phyloP scores from a whole-genome alignment of 108 stramenopile species.

The Fistulifera pelliculosa region DNA sequence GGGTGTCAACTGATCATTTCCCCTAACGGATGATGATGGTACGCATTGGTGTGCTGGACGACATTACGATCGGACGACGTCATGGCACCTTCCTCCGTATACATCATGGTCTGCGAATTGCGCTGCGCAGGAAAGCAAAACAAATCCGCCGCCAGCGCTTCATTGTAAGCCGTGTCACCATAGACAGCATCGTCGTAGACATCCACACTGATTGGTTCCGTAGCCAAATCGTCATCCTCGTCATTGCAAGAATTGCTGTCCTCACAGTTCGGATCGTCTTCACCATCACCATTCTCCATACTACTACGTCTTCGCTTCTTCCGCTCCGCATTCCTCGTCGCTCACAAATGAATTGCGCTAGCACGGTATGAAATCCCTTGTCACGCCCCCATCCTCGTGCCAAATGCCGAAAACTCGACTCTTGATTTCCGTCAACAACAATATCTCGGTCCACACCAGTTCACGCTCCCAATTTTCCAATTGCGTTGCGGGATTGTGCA shows the following conservation, averaged over 20 bases:
- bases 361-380: constrained; percentile 56
- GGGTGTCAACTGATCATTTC: too few species aligned
- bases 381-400: constrained; percentile 66
- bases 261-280: background rate
- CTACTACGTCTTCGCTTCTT: constrained; percentile 19
- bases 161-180: constrained; percentile 24
- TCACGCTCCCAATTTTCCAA: constrained; percentile 70
- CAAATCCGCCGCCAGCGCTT: constrained; percentile 32
- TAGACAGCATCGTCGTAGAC: constrained; percentile 27
- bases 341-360: constrained; percentile 51
- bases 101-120: too few species aligned
- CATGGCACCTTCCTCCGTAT: too few species aligned
- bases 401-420: constrained; percentile 41
- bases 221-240: background rate
- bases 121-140: constrained; percentile 9
- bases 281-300: background rate
- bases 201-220: constrained; percentile 13
- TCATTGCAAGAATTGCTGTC: background rate
- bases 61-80: too few species aligned
- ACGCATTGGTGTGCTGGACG: too few species aligned
- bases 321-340: constrained; percentile 52
- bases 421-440: constrained; percentile 31
- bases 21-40: too few species aligned
- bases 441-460: constrained; percentile 51
- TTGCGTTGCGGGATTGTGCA: constrained; percentile 41